These are phyloP conservation scores for Solanum habrochaites DNA, from an alignment of 257 asterid species.

Conservation along the genomic window DNA sequence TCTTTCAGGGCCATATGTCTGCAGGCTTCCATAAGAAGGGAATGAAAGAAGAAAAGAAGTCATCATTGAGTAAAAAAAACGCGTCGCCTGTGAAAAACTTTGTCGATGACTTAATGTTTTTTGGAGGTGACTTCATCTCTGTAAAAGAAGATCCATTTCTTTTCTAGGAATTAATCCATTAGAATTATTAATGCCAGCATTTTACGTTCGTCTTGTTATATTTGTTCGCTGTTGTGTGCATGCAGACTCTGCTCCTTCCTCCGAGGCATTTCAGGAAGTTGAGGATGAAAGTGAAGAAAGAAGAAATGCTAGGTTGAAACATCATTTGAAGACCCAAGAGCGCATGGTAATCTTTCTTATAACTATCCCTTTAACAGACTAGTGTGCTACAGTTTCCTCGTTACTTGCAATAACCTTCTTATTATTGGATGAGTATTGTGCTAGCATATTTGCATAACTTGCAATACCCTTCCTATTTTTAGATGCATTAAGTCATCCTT, in stretches of 20 bases:
- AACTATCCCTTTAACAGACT: neutral
- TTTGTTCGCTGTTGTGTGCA: neutral
- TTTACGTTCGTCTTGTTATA: neutral
- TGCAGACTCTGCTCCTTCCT: slow-evolving; percentile 57
- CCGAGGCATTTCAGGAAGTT: slow-evolving; percentile 58
- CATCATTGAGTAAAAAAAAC: slow-evolving; percentile 23
- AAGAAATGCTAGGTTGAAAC: slow-evolving; percentile 61
- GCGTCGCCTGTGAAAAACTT: slow-evolving; percentile 12
- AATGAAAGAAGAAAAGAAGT: slow-evolving; percentile 27
- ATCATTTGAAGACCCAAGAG: slow-evolving; percentile 47
- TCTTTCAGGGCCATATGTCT: slow-evolving; percentile 43
- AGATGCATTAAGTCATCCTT: neutral
- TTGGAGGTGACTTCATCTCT: slow-evolving; percentile 48
- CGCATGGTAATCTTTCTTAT: slow-evolving; percentile 47
- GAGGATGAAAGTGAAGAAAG: slow-evolving; percentile 78
- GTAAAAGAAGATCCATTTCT: neutral
- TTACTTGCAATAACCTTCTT: neutral
- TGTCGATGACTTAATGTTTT: slow-evolving; percentile 35
- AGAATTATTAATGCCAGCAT: neutral
- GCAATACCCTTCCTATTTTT: neutral
- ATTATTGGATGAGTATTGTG: neutral
- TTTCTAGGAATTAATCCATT: neutral
- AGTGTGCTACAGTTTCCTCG: neutral
- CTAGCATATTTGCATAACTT: neutral
- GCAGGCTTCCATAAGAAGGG: slow-evolving; percentile 31